Conservation (phyloP, 2,329 filamentous ascomycete species). For the Clonostachys chloroleuca region DNA sequence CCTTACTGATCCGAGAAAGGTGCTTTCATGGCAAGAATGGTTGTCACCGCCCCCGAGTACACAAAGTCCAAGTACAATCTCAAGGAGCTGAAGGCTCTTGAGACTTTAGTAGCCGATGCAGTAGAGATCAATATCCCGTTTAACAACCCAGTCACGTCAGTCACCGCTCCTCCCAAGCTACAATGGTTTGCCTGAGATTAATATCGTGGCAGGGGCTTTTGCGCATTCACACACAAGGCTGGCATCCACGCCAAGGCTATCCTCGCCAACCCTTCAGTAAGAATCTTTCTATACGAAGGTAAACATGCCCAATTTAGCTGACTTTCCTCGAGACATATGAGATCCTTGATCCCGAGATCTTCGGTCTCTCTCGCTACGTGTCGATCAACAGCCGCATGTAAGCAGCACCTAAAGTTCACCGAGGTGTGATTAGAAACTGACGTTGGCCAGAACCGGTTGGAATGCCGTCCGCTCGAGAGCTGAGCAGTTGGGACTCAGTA, state of each 20-base stretch:
- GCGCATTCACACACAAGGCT: constrained; percentile 20
- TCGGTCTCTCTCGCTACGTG: constrained; percentile 2
- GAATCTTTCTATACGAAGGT: too few species aligned
- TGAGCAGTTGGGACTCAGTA: constrained; percentile 46
- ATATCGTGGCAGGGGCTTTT: neutral
- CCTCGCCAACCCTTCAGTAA: constrained; percentile 5
- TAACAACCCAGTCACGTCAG: constrained; percentile 19
- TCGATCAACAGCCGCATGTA: constrained; percentile 5
- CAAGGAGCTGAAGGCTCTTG: constrained; percentile 82
- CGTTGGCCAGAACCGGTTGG: constrained; percentile 66
- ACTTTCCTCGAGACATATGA: constrained; percentile 7
- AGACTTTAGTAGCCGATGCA: constrained; percentile 77
- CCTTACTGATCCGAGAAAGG: neutral
- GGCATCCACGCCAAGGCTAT: constrained; percentile 28
- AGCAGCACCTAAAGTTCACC: neutral
- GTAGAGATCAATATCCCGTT: constrained; percentile 34
- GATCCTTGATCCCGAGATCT: constrained; percentile 1
- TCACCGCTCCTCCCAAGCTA: neutral
- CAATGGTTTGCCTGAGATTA: neutral
- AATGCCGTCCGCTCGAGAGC: constrained; percentile 89
- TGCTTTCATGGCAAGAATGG: constrained; percentile 7
- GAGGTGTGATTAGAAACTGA: neutral
- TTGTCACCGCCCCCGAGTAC: constrained; percentile 62
- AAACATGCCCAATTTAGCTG: neutral
- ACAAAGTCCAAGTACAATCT: constrained; percentile 86